phyloP scores from a whole-genome alignment of 2,329 filamentous ascomycete genomes.

The Fusarium abutilonis region DNA sequence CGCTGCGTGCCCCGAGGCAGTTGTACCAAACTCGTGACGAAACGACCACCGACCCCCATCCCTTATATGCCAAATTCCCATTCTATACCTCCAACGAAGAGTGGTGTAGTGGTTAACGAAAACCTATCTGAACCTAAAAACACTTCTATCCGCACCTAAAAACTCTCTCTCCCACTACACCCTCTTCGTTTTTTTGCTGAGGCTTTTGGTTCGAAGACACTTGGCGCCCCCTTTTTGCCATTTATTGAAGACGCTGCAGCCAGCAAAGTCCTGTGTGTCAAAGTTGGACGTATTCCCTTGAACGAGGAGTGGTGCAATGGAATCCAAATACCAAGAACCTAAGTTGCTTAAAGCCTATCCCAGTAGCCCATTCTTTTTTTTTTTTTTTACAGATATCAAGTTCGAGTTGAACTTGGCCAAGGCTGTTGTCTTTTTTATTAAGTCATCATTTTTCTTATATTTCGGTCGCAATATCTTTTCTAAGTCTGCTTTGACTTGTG shows the following conservation, averaged over 20 bases:
- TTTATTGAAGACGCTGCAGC: neutral
- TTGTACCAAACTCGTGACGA: neutral
- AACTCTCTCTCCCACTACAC: constrained; percentile 9
- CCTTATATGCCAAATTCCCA: neutral
- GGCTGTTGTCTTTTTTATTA: neutral
- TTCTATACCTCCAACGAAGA: neutral
- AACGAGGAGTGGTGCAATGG: constrained; percentile 6
- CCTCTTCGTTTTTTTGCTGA: neutral
- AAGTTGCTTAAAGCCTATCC: neutral
- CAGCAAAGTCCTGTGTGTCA: neutral
- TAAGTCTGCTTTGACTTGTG: neutral
- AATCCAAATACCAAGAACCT: neutral
- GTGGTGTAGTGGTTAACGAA: neutral
- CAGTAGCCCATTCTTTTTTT: constrained; percentile 1
- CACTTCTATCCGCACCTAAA: constrained; percentile 11
- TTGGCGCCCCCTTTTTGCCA: no score
- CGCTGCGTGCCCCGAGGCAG: no score
- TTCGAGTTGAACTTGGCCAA: neutral
- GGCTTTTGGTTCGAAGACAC: no score
- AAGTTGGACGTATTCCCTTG: neutral
- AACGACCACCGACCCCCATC: no score
- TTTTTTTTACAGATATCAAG: neutral
- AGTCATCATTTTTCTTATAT: no score
- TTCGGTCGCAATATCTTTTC: neutral
- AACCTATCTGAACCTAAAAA: neutral